These are phyloP conservation scores for Pleurozium schreberi DNA, from an alignment of 225 moss, liverwort and hornwort species.

Conservation along the genomic window DNA sequence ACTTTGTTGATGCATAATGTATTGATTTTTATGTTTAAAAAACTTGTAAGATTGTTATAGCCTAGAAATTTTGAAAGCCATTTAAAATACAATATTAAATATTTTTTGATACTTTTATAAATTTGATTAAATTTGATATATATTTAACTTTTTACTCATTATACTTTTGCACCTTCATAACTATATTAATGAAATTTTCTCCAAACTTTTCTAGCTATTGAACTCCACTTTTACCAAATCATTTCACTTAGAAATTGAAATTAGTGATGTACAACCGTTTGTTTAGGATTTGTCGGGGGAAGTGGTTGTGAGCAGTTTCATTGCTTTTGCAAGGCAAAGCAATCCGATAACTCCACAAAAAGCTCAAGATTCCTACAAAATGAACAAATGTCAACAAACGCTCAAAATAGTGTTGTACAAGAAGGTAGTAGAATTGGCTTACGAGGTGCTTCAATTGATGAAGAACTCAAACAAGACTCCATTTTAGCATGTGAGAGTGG, in stretches of 20 bases:
- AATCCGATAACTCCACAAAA: too few species aligned
- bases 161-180: too few species aligned
- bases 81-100: too few species aligned
- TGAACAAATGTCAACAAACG: background rate
- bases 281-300: too few species aligned
- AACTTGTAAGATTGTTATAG: too few species aligned
- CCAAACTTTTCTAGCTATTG: too few species aligned
- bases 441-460: background rate
- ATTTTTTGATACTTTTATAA: too few species aligned
- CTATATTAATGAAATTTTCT: background rate
- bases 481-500: background rate
- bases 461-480: background rate
- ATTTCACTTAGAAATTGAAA: background rate
- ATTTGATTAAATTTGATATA: too few species aligned
- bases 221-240: accelerated
- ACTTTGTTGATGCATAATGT: background rate
- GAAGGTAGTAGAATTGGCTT: background rate
- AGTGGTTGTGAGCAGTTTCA: too few species aligned
- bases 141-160: too few species aligned
- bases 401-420: background rate
- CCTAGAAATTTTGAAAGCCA: accelerated
- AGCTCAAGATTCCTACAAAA: background rate
- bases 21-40: background rate
- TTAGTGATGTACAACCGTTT: too few species aligned
- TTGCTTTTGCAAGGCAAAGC: too few species aligned